Evolutionary conservation across 495 filamentous ascomycete species (phyloP), one percentile per base, ranked within the genome.

Genomic region (Beverwykella pulmonaria): DNA sequence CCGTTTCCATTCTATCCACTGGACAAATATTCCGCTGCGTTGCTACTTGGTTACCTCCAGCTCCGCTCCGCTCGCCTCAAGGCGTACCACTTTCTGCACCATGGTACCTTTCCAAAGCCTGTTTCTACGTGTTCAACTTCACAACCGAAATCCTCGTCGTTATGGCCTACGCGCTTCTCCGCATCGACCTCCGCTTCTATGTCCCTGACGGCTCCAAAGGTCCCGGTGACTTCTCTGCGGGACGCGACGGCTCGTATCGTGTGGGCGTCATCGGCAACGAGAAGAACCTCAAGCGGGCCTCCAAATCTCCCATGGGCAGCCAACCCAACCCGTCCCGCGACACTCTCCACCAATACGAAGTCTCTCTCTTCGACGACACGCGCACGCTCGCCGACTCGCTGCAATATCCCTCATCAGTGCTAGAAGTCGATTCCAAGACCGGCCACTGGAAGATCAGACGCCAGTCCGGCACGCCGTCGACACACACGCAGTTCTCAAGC

Each of bases 91-190:
- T 19, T 41, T 61, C 39, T 19, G 26, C 53, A 44, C 71, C 74
- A 9, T 75, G 75, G 75, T 77, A 74, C 58, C 61, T 75, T 48
- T 72, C 71, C 17, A 73, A 71, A 30, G 55, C 67, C 1, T 68
- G 65, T 39, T 77, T 94, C 77, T 97, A 92, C 76, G 72, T 86
- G 68, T 92, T 96, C 80, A 86, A 88, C 73, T 92, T 92, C 67
- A 78, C 75, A 0, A 78, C 92, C 14, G 93, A 97, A 76, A 75
- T 92, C 26, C 22, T 87, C 2, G 84, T 93, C 14, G 82, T 93
- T 1, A 76, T 76, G 9, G 67, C 87, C 2, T 93, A 89, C 73
- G 81, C 86, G 1, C 66, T 89, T 5, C 78, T 78, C 3, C 81
- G 91, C 23, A 83, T 93, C 32, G 92, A 97, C 69, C 80, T 80